These are phyloP conservation scores for Lactarius trivialis DNA, from an alignment of 768 basidiomycete genomes.

Conservation along the genomic window DNA sequence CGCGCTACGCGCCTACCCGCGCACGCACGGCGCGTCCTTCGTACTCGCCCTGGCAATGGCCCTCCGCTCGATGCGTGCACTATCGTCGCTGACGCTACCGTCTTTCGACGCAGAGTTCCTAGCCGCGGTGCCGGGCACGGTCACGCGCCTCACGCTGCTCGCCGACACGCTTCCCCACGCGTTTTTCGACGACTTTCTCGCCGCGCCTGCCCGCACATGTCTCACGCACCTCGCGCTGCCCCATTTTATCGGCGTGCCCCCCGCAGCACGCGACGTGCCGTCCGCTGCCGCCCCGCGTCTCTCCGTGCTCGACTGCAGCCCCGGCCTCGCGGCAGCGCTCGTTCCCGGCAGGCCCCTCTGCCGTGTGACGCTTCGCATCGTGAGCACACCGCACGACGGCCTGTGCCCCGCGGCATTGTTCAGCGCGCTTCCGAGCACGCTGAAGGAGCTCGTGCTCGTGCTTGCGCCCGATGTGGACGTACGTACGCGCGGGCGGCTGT, in stretches of 20 bases:
- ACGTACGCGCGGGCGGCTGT: conserved; percentile 30
- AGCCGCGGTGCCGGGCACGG: conserved; percentile 23
- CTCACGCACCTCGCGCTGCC: conserved; percentile 18
- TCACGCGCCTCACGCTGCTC: conserved; percentile 25
- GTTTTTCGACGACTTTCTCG: conserved; percentile 27
- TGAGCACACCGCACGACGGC: too few relatives aligned
- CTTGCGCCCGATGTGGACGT: conserved; percentile 27
- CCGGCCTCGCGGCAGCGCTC: conserved; percentile 15
- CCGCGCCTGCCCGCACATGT: conserved; percentile 23
- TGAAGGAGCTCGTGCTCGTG: conserved; percentile 20
- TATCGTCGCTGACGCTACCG: conserved; percentile 27
- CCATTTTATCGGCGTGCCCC: conserved; percentile 9
- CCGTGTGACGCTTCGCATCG: too few relatives aligned
- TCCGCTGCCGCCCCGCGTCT: conserved; percentile 20
- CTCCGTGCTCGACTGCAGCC: conserved; percentile 25
- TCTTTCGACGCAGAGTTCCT: conserved; percentile 26
- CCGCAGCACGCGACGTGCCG: conserved; percentile 15
- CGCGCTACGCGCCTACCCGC: conserved; percentile 12
- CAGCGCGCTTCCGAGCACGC: conserved; percentile 17
- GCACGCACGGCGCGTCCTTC: conserved; percentile 18
- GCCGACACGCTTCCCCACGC: conserved; percentile 24
- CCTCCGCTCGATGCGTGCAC: conserved; percentile 29
- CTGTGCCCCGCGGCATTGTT: too few relatives aligned
- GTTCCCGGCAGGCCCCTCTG: too few relatives aligned
- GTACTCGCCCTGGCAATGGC: conserved; percentile 28